These are phyloP conservation scores for Lepiota brunneoincarnata DNA, from an alignment of 768 basidiomycete genomes.

Conservation along the genomic window DNA sequence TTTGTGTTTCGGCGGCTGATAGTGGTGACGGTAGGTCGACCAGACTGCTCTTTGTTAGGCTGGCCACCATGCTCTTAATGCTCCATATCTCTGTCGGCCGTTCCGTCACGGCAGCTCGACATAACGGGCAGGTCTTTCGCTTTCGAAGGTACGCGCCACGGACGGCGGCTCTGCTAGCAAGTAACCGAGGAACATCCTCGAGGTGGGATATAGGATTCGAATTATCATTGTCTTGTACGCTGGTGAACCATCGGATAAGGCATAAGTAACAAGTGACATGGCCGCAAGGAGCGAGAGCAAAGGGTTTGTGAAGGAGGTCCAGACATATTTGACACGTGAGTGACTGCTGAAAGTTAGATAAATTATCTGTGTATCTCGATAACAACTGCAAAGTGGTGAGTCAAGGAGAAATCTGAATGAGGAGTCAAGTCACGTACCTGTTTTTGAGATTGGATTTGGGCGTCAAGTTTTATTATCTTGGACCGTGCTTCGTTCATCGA, in stretches of 20 bases:
- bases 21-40: constrained; percentile 27
- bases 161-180: constrained; percentile 34
- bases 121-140: constrained; percentile 73
- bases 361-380: constrained; percentile 47
- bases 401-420: neutral
- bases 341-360: constrained; percentile 57
- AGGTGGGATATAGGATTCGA: constrained; percentile 23
- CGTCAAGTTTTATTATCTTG: constrained; percentile 10
- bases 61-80: constrained; percentile 62
- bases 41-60: constrained; percentile 53
- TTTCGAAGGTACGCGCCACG: constrained; percentile 44
- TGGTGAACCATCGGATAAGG: constrained; percentile 75
- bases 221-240: constrained; percentile 27
- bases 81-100: constrained; percentile 72
- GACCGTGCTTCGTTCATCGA: constrained; percentile 12
- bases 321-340: constrained; percentile 79
- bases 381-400: constrained; percentile 36
- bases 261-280: constrained; percentile 71
- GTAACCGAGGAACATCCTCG: constrained; percentile 22
- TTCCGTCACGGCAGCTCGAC: constrained; percentile 55
- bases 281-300: constrained; percentile 72
- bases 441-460: constrained; percentile 8
- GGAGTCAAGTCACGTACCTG: constrained; percentile 5
- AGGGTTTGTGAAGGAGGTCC: constrained; percentile 71
- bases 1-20: constrained; percentile 25